Percentiles rank a stretch among this genome's conserved stretches.
These are phyloP conservation scores for Boletus calvinii DNA, from an alignment of 1,284 basidiomycete genomes.

Conservation along the genomic window DNA sequence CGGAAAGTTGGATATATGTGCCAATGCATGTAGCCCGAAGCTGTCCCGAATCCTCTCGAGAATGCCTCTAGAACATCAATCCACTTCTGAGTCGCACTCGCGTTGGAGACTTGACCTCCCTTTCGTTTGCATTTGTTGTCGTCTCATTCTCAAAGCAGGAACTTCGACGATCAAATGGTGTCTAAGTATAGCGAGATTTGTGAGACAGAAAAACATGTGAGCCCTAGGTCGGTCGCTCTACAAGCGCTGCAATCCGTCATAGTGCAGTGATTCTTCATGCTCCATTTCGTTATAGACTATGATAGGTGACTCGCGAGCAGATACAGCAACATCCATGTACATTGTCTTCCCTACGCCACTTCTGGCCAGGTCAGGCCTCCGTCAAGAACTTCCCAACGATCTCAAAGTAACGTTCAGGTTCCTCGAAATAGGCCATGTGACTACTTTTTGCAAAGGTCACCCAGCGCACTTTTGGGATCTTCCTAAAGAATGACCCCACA, in stretches of 20 bases:
- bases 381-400: constrained; percentile 9
- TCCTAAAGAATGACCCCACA: constrained; percentile 31
- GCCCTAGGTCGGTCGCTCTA: neutral
- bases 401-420: constrained; percentile 9
- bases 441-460: constrained; percentile 30
- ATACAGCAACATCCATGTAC: neutral
- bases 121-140: too few species aligned
- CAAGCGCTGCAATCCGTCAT: neutral
- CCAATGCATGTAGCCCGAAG: neutral
- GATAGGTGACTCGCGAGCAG: neutral
- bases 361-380: neutral
- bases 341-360: neutral
- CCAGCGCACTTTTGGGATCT: constrained; percentile 34
- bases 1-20: too few species aligned
- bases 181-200: too few species aligned
- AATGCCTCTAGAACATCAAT: neutral
- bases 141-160: neutral
- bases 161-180: neutral
- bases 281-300: too few species aligned
- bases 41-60: neutral
- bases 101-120: too few species aligned
- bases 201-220: neutral
- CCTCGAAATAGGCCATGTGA: constrained; percentile 25
- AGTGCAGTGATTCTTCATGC: too few species aligned
- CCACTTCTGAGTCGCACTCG: neutral